Percentiles rank a stretch among this genome's conserved stretches.
phyloP scores from a whole-genome alignment of 768 basidiomycete genomes.

The Gloeopeniophorella convolvens region DNA sequence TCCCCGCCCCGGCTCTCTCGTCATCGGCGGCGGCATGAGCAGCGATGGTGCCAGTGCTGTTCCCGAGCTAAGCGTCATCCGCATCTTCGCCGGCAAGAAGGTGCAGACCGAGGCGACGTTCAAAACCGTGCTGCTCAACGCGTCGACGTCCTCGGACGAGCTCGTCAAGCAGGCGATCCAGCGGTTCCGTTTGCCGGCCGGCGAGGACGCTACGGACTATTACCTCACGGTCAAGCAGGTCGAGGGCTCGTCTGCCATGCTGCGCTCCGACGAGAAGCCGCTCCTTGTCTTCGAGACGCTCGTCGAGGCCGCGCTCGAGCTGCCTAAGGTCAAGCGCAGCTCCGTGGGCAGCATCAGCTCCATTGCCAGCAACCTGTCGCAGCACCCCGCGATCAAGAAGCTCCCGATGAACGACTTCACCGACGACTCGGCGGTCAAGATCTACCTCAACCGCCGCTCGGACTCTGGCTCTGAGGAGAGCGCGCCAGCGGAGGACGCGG shows the following conservation, averaged over 20 bases:
- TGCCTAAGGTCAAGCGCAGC: slow-evolving; percentile 87
- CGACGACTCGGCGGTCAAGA: slow-evolving; percentile 94
- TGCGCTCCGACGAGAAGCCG: slow-evolving; percentile 70
- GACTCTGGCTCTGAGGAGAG: slow-evolving; percentile 35
- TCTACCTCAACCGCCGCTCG: slow-evolving; percentile 76
- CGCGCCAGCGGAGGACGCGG: slow-evolving; percentile 35
- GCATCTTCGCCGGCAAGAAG: slow-evolving; percentile 89
- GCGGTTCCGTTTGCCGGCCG: slow-evolving; percentile 76
- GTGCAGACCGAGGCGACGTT: slow-evolving; percentile 94
- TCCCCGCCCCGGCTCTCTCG: slow-evolving; percentile 71
- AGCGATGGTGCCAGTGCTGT: slow-evolving; percentile 58
- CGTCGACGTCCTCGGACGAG: slow-evolving; percentile 76
- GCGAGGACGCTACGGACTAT: slow-evolving; percentile 56
- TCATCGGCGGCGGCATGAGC: slow-evolving; percentile 52
- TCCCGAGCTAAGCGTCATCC: slow-evolving; percentile 88
- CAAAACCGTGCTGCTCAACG: slow-evolving; percentile 92
- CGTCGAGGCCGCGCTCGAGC: slow-evolving; percentile 70
- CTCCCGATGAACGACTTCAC: slow-evolving; percentile 96
- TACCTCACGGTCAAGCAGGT: slow-evolving; percentile 92
- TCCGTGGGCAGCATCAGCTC: slow-evolving; percentile 92
- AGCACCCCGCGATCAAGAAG: slow-evolving; percentile 93
- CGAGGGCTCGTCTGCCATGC: slow-evolving; percentile 74
- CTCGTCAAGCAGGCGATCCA: slow-evolving; percentile 90
- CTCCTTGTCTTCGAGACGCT: slow-evolving; percentile 86
- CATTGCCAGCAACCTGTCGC: slow-evolving; percentile 84